Base-by-base conservation (phyloP, 2,329 filamentous ascomycete species). In the Fusarium sp. region DNA sequence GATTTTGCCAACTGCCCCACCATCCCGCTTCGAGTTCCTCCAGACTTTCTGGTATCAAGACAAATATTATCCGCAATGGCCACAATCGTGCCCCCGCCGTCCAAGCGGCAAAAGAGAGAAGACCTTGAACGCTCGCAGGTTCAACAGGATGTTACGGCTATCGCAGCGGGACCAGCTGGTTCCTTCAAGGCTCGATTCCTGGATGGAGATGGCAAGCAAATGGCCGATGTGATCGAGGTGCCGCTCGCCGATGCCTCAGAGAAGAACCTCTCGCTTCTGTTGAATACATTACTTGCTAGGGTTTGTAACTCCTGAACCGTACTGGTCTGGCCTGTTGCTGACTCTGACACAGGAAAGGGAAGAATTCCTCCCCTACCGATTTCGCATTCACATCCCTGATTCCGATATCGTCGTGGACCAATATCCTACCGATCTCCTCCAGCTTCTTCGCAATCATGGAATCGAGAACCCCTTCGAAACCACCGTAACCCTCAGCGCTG, bases 181-280 rank as follows among this genome's bases (percentile, higher is more conserved):
- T 92, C 88, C 58, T 87, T 96, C 73, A 90, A 92, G 76, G 88
- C 96, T 43, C 91, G 94, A 67, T 97, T 98, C 77, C 84, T 92
- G 72, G 93, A 98, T 75, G 88, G 91, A 61, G 85, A 91, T 83
- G 79, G 86, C 82, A 75, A 92, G 83, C 78, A 92, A 84, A 69
- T 89, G 84, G 75, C 89, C 81, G 76, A 92, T 85, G 76, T 90
- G 79, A 74, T 89, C 44, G 83, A 89, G 69, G 89, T 97, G 38
- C 89, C 92, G 11, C 85, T 97, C 29, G 90, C 89, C 54, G 91
- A 97, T 79, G 91, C 94, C 2, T 90, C 86, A 7, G 91, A 95
- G 61, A 94, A 92, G 80, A 97, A 97, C 69, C 84, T 98, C 4
- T 94, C 95, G 49, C 85, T 93, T 9, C 83, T 97, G 1, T 77